A percentile compares a stretch with the other conserved stretches of the same genome.
These are phyloP conservation scores for Zymoseptoria crescenta DNA, from an alignment of 2,329 filamentous ascomycete species.

Conservation along the genomic window DNA sequence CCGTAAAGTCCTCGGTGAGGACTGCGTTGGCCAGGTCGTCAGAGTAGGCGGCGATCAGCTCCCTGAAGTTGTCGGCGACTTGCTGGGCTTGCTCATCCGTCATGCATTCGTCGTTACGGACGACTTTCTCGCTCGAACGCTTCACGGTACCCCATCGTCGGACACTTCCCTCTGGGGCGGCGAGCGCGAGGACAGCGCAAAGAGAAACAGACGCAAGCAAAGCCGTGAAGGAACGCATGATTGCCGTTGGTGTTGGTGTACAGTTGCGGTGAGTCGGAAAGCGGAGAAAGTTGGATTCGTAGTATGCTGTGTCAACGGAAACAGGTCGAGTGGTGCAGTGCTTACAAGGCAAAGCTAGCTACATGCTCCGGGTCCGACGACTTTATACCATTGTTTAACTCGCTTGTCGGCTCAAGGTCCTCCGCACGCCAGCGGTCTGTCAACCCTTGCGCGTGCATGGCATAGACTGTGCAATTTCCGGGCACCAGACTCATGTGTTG, in stretches of 20 bases:
- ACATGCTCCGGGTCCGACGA: neutral
- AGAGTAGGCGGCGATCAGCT: slow-evolving; percentile 27
- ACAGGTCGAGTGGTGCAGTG: neutral
- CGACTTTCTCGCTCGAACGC: slow-evolving; percentile 12
- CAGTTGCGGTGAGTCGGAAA: slow-evolving; percentile 1
- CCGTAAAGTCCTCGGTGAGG: slow-evolving; percentile 25
- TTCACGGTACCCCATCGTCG: slow-evolving; percentile 8
- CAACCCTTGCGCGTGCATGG: neutral
- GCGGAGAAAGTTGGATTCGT: neutral
- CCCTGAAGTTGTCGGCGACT: slow-evolving; percentile 26
- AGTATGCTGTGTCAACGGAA: neutral
- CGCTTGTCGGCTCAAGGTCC: neutral
- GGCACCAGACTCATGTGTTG: neutral
- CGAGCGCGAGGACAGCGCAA: slow-evolving; percentile 8
- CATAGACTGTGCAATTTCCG: neutral
- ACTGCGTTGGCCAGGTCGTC: slow-evolving; percentile 20
- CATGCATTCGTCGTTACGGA: slow-evolving; percentile 19
- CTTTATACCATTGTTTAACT: neutral
- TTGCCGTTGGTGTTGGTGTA: slow-evolving; percentile 5
- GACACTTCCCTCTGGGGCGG: slow-evolving; percentile 2
- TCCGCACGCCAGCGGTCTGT: neutral
- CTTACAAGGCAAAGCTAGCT: neutral
- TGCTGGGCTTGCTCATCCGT: slow-evolving; percentile 17
- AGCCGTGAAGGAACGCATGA: slow-evolving; percentile 19
- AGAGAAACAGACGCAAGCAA: slow-evolving; percentile 11